Percentiles rank a stretch among this genome's conserved stretches.
These are phyloP conservation scores for Capronia americana DNA, from an alignment of 2,329 filamentous ascomycete species.

Conservation along the genomic window DNA sequence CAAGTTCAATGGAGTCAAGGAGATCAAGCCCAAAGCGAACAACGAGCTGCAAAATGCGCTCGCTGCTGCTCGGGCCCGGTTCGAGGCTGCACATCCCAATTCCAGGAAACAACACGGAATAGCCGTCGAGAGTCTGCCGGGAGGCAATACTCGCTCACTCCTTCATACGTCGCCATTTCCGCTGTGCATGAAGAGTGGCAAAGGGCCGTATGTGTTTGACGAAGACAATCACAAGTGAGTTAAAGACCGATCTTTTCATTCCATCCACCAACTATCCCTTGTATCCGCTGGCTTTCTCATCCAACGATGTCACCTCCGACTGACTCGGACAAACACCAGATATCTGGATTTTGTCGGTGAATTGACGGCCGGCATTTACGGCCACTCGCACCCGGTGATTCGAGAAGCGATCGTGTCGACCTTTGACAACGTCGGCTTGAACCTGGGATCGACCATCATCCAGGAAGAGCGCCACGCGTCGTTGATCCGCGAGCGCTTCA, in stretches of 20 bases:
- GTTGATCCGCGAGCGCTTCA: slow-evolving; percentile 60
- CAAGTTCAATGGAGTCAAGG: too few species aligned
- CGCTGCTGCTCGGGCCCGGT: too few species aligned
- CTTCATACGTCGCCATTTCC: slow-evolving; percentile 44
- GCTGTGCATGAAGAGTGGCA: slow-evolving; percentile 41
- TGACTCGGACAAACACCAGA: neutral
- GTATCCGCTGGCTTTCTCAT: too few species aligned
- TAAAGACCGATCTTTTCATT: too few species aligned
- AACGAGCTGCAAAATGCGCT: too few species aligned
- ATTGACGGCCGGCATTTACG: slow-evolving; percentile 69
- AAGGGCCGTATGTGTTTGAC: slow-evolving; percentile 41
- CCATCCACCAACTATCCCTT: too few species aligned
- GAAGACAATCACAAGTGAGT: slow-evolving; percentile 37
- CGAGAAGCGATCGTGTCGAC: slow-evolving; percentile 54
- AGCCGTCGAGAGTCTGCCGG: slow-evolving; percentile 32
- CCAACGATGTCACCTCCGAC: too few species aligned
- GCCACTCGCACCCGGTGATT: slow-evolving; percentile 66
- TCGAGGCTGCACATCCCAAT: neutral
- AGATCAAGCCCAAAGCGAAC: too few species aligned
- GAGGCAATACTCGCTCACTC: slow-evolving; percentile 43
- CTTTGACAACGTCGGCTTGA: slow-evolving; percentile 56
- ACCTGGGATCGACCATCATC: slow-evolving; percentile 59
- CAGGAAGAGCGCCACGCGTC: slow-evolving; percentile 60
- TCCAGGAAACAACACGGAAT: slow-evolving; percentile 25
- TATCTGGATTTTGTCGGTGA: slow-evolving; percentile 69